Conservation (phyloP, 2,329 filamentous ascomycete species). For the Ceratocystis huliohia region DNA sequence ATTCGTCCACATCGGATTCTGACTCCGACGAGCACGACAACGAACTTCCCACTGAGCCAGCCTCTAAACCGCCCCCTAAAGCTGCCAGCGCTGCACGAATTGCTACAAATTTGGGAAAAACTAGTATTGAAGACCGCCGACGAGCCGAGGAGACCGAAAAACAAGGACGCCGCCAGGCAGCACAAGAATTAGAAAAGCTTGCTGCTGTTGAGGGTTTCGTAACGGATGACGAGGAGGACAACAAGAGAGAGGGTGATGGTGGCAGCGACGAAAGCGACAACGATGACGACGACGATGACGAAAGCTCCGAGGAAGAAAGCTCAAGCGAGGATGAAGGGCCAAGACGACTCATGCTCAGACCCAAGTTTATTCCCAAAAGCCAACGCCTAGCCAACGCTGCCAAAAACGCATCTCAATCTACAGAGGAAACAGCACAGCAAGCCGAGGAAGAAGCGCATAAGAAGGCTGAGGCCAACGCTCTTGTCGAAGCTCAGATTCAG, state of each 20-base stretch:
- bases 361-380: conserved; percentile 50
- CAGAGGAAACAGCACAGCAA: conserved; percentile 27
- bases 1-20: conserved; percentile 42
- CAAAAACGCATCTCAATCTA: conserved; percentile 18
- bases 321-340: conserved; percentile 46
- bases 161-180: conserved; percentile 29
- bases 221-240: conserved; percentile 38
- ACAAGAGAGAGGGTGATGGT: conserved; percentile 24
- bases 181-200: conserved; percentile 30
- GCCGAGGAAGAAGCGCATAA: conserved; percentile 49
- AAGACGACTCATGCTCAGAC: conserved; percentile 45
- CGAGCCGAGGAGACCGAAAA: conserved; percentile 37
- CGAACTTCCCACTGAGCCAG: conserved; percentile 23
- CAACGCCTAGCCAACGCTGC: conserved; percentile 32
- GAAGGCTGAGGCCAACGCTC: conserved; percentile 58
- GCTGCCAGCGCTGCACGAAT: conserved; percentile 45
- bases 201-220: conserved; percentile 52
- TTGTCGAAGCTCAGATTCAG: conserved; percentile 81
- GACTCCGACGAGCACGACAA: conserved; percentile 33
- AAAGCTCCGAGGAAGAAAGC: conserved; percentile 33
- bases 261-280: conserved; percentile 33
- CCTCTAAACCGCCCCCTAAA: conserved; percentile 41
- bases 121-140: conserved; percentile 39
- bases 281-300: conserved; percentile 30
- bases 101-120: conserved; percentile 39